Conservation (phyloP, 345 rosid species). For the Populus deltoides region DNA sequence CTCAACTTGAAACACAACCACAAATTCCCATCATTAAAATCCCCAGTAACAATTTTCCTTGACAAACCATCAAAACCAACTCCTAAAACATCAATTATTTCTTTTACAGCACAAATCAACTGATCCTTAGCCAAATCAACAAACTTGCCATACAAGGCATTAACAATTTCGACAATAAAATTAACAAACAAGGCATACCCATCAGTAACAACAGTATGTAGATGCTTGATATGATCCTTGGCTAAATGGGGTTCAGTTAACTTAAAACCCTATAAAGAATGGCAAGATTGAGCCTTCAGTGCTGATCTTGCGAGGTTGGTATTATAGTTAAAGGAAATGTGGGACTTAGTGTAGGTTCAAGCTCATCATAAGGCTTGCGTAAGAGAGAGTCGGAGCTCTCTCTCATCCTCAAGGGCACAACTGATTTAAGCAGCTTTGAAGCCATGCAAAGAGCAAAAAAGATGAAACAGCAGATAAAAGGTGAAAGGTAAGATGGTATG, state of each 20-base stretch:
- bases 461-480: too few relatives aligned
- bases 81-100: constrained; percentile 63
- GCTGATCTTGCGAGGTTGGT: constrained; percentile 48
- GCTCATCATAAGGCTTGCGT: constrained; percentile 52
- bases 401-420: constrained; percentile 39
- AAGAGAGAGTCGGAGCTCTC: constrained; percentile 47
- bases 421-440: constrained; percentile 38
- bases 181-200: constrained; percentile 63
- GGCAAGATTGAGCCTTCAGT: constrained; percentile 52
- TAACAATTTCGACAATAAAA: constrained; percentile 39
- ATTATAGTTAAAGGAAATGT: constrained; percentile 45
- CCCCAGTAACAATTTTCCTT: constrained; percentile 63
- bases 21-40: constrained; percentile 59
- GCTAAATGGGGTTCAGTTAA: constrained; percentile 41
- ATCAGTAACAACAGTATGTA: constrained; percentile 69
- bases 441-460: constrained; percentile 19
- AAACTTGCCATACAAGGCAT: constrained; percentile 57
- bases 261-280: constrained; percentile 52
- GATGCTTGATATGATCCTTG: constrained; percentile 49
- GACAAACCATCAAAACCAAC: constrained; percentile 51
- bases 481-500: too few relatives aligned
- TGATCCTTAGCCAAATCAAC: constrained; percentile 48
- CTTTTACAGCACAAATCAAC: constrained; percentile 58
- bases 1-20: constrained; percentile 74
- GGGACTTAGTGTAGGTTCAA: constrained; percentile 49